A percentile compares a stretch with the other conserved stretches of the same genome.
These are phyloP conservation scores for Cornus suecica DNA, from an alignment of 148 eudicot species.

Conservation along the genomic window DNA sequence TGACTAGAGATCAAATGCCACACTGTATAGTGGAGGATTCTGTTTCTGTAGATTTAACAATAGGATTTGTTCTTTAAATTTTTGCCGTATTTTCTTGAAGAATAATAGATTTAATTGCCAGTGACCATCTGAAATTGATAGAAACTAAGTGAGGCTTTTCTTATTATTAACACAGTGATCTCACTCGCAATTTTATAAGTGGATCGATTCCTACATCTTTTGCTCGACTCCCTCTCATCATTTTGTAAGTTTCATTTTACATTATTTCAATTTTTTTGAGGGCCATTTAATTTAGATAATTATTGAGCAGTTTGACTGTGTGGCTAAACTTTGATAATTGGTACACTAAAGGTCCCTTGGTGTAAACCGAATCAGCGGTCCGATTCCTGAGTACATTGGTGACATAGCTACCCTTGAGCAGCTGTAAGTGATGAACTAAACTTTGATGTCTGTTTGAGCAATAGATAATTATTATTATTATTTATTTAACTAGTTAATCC, in stretches of 20 bases:
- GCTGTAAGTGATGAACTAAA: conserved; percentile 38
- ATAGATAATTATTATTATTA: too few relatives aligned
- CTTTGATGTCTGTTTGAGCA: background rate
- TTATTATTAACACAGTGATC: conserved; percentile 47
- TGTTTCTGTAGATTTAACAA: background rate
- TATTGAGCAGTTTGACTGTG: background rate
- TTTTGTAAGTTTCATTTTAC: conserved; percentile 41
- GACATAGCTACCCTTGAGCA: conserved; percentile 56
- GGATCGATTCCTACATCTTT: conserved; percentile 66
- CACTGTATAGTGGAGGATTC: background rate
- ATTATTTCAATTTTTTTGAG: background rate
- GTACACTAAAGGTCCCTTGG: conserved; percentile 42
- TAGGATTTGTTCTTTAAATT: background rate
- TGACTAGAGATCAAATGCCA: background rate
- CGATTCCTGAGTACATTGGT: conserved; percentile 66
- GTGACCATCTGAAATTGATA: background rate
- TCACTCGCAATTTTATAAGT: conserved; percentile 56
- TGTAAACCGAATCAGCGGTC: conserved; percentile 58
- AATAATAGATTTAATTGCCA: background rate
- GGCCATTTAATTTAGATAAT: background rate
- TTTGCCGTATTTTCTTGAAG: background rate
- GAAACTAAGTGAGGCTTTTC: conserved; percentile 16
- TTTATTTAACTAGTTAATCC: too few relatives aligned
- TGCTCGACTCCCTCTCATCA: conserved; percentile 45
- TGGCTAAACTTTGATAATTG: background rate